Base-by-base conservation (phyloP, 2,329 filamentous ascomycete species). In the Colletotrichum tropicale region DNA sequence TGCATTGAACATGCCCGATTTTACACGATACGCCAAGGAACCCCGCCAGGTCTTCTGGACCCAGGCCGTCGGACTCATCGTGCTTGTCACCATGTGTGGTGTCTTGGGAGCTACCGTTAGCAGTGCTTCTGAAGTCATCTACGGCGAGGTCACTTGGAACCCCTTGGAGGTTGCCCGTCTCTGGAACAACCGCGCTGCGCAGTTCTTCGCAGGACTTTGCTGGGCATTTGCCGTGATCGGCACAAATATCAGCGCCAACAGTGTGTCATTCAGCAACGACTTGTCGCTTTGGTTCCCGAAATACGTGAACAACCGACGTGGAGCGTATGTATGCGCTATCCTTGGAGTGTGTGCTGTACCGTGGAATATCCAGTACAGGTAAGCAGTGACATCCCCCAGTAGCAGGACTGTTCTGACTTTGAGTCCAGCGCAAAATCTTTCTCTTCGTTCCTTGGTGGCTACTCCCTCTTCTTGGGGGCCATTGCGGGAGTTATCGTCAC, bases 241-340 rank as follows among this genome's bases (percentile, higher is more conserved):
- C n/a, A 88, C 87, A 8, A 91, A 91, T 77, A 86, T 91, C 69
- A 85, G 85, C 2, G 88, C 88, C 5, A 91, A 91, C 79, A 86
- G 84, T 0, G 86, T 91, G 73, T 87, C 87, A 2, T 88, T 87
- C 16, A 89, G 88, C 9, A 91, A 90, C 75, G 89, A 91, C 79
- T 79, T 91, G 69, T 88, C 87, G 0, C 87, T 87, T 2, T 80
- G 91, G 10, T 86, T 89, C 48, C 90, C 90, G 0, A 84, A 84
- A 48, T 91, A 86, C 78, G 82, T 91, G 79, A 90, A 91, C 80
- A 88, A 90, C 71, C 83, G 87, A 18, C 84, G 88, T 4, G 88
- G 88, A 0, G 86, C 86, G 28, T 78, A 89, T 4, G 78, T 90
- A n/a, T 75, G 72, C 48, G 77, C 78, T 2, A 56, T 78, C 21